phyloP scores from a whole-genome alignment of 805 yeast species.

The Suhomyces pyralidae region DNA sequence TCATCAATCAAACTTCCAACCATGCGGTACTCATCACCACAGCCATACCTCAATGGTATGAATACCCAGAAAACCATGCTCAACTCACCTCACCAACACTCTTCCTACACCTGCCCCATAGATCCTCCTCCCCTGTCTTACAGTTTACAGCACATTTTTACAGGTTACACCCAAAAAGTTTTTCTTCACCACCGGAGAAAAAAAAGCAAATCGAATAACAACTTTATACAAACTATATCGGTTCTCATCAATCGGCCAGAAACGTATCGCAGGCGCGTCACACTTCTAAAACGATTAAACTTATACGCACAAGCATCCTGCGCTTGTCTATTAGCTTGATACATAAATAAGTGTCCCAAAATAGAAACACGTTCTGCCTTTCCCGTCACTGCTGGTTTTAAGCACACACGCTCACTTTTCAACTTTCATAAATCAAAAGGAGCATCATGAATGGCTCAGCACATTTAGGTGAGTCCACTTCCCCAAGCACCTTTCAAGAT shows the following conservation, averaged over 20 bases:
- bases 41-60: neutral
- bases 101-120: neutral
- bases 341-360: neutral
- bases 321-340: neutral
- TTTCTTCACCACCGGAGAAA: slow-evolving; percentile 3
- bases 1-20: neutral
- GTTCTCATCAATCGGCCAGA: neutral
- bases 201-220: slow-evolving; percentile 2
- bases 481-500: neutral
- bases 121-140: neutral
- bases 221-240: neutral
- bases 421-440: neutral
- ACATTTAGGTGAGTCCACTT: neutral
- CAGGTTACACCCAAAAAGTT: slow-evolving; percentile 5
- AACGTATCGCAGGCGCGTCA: neutral
- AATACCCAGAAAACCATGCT: neutral
- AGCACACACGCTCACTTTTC: neutral
- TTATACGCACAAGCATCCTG: neutral
- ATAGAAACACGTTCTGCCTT: neutral
- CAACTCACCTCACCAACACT: neutral
- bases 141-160: neutral
- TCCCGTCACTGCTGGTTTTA: neutral
- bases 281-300: neutral
- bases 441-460: neutral
- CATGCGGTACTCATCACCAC: neutral